phyloP scores from a whole-genome alignment of 2,329 filamentous ascomycete species.

The Ophiostoma triangulosporum region DNA sequence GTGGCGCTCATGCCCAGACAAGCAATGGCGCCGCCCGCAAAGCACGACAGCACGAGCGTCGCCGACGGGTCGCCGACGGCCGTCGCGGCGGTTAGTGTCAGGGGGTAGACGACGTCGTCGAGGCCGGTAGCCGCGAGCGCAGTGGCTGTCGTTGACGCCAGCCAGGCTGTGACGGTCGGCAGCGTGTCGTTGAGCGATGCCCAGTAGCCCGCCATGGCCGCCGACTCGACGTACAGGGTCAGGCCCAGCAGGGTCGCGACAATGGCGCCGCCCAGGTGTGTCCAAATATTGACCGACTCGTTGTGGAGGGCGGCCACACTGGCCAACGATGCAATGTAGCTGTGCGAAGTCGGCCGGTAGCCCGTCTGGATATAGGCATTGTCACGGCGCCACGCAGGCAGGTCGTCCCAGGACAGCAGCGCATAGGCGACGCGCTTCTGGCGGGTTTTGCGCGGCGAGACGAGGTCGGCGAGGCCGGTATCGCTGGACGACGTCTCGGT shows the following conservation, averaged over 20 bases:
- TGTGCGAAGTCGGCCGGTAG: conserved; percentile 38
- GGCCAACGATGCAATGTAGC: conserved; percentile 30
- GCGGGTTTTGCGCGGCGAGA: not conserved
- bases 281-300: conserved; percentile 51
- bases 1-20: conserved; percentile 73
- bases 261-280: conserved; percentile 51
- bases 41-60: conserved; percentile 60
- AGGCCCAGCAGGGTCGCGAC: conserved; percentile 37
- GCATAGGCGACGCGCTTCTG: conserved; percentile 11
- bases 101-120: not conserved
- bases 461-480: conserved; percentile 15
- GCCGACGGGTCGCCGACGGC: conserved; percentile 31
- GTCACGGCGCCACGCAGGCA: conserved; percentile 46
- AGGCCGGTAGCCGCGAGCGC: not conserved
- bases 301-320: conserved; percentile 45
- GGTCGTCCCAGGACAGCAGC: conserved; percentile 43
- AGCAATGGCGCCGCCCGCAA: conserved; percentile 59
- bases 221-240: conserved; percentile 32
- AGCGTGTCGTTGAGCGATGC: not conserved
- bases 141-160: not conserved
- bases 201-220: not conserved
- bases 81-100: not conserved
- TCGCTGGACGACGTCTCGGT: too few relatives aligned
- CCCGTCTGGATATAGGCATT: conserved; percentile 41
- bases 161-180: not conserved